Percentiles rank a stretch among this genome's conserved stretches.
Conservation (phyloP, 805 yeast genomes). For the Allodekkera sacchari region DNA sequence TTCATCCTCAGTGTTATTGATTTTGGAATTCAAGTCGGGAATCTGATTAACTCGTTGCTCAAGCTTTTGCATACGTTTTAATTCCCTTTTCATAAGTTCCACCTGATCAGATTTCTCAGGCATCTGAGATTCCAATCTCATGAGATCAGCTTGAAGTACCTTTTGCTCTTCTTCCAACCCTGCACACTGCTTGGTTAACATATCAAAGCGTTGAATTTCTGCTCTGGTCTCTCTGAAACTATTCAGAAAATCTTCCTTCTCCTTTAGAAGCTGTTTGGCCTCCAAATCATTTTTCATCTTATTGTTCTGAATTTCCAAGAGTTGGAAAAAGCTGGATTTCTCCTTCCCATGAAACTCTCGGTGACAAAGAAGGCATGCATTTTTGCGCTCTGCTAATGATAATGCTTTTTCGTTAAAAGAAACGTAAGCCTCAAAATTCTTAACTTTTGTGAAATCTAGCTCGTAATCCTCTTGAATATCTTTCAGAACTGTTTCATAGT, state of each 20-base stretch:
- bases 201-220: conserved; percentile 17
- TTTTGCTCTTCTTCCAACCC: conserved; percentile 15
- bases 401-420: conserved; percentile 67
- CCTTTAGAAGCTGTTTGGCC: conserved; percentile 15
- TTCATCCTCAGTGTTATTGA: conserved; percentile 6
- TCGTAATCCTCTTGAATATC: conserved; percentile 58
- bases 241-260: conserved; percentile 21
- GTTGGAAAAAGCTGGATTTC: conserved; percentile 15
- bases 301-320: conserved; percentile 17
- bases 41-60: conserved; percentile 6
- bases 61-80: conserved; percentile 5
- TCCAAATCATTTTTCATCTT: conserved; percentile 12
- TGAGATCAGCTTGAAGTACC: conserved; percentile 5
- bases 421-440: conserved; percentile 60
- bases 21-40: conserved; percentile 4
- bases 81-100: neutral
- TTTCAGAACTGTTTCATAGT: conserved; percentile 24
- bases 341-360: conserved; percentile 45
- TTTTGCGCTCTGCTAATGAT: conserved; percentile 45
- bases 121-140: conserved; percentile 20
- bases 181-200: conserved; percentile 25
- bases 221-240: conserved; percentile 19
- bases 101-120: neutral
- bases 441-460: conserved; percentile 53
- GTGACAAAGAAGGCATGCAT: conserved; percentile 66